Percentiles rank a stretch among this genome's conserved stretches.
These are phyloP conservation scores for Carex scoparia DNA, from an alignment of 176 grass and related monocot genomes.

Conservation along the genomic window DNA sequence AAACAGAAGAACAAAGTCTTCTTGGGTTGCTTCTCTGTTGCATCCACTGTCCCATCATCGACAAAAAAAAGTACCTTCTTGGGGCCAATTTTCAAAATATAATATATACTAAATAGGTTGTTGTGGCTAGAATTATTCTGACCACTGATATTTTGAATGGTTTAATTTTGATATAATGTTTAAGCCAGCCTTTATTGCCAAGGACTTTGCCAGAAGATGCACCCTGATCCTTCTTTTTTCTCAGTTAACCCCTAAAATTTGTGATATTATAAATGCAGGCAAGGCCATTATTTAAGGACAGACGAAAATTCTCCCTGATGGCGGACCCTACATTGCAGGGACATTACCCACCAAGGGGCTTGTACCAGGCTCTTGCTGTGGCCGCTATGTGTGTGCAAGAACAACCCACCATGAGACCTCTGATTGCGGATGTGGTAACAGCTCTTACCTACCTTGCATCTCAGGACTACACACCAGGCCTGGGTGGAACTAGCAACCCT, in stretches of 20 bases:
- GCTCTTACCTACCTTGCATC: slow-evolving; percentile 71
- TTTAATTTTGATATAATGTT: neutral
- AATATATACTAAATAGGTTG: neutral
- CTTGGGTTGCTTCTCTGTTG: neutral
- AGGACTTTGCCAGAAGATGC: neutral
- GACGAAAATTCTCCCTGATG: slow-evolving; percentile 76
- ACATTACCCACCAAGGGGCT: slow-evolving; percentile 48
- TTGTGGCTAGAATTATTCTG: neutral
- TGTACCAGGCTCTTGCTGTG: slow-evolving; percentile 80
- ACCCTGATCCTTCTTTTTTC: neutral
- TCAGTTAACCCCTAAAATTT: neutral
- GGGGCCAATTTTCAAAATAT: neutral
- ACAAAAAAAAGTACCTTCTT: neutral
- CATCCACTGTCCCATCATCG: neutral
- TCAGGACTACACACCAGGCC: slow-evolving; percentile 37
- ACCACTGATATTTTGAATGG: neutral
- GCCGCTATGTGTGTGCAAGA: slow-evolving; percentile 93
- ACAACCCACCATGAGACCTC: slow-evolving; percentile 62
- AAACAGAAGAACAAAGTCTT: neutral
- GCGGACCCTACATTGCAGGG: slow-evolving; percentile 66
- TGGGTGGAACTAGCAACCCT: neutral
- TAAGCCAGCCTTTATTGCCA: neutral
- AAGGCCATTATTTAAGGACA: slow-evolving; percentile 79
- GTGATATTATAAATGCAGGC: slow-evolving; percentile 42
- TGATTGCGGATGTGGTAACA: slow-evolving; percentile 77